Percentiles rank a stretch among this genome's conserved stretches.
These are phyloP conservation scores for Aspergillus jensenii DNA, from an alignment of 2,329 filamentous ascomycete genomes.

Conservation along the genomic window DNA sequence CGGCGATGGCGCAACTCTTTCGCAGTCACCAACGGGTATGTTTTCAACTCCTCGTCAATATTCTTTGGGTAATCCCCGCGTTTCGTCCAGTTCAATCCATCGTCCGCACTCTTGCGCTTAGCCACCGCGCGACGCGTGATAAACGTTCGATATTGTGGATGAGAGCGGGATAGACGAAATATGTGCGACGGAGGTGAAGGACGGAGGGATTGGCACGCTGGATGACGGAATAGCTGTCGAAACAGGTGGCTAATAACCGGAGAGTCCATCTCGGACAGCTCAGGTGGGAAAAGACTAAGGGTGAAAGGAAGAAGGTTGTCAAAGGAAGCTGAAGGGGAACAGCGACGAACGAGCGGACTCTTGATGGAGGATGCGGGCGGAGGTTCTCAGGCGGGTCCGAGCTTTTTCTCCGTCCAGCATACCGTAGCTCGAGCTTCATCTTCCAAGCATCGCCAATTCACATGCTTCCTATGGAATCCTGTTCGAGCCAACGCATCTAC, in stretches of 20 bases:
- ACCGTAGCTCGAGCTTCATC: background rate
- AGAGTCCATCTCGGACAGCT: slow-evolving; percentile 69
- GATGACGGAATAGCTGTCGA: slow-evolving; percentile 78
- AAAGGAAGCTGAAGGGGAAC: slow-evolving; percentile 19
- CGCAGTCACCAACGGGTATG: slow-evolving; percentile 83
- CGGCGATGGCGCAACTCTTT: slow-evolving; percentile 69
- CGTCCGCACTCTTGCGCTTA: slow-evolving; percentile 41
- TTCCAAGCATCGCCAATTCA: background rate
- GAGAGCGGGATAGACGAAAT: slow-evolving; percentile 23
- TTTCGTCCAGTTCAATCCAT: slow-evolving; percentile 83
- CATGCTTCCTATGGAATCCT: background rate
- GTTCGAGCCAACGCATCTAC: background rate
- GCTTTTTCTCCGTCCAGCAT: slow-evolving; percentile 29
- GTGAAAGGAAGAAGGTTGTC: slow-evolving; percentile 13
- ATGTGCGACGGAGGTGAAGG: slow-evolving; percentile 32
- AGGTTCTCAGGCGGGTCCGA: slow-evolving; percentile 28
- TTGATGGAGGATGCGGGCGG: slow-evolving; percentile 18
- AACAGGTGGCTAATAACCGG: slow-evolving; percentile 76
- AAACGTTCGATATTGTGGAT: slow-evolving; percentile 37
- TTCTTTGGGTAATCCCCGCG: slow-evolving; percentile 74
- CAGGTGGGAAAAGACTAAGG: slow-evolving; percentile 5
- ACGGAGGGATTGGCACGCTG: slow-evolving; percentile 59
- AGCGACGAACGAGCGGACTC: slow-evolving; percentile 16
- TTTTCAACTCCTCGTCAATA: slow-evolving; percentile 74
- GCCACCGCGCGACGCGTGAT: slow-evolving; percentile 33